Evolutionary conservation across 2,329 filamentous ascomycete genomes (phyloP).

Genomic region (Apiospora saccharicola): DNA sequence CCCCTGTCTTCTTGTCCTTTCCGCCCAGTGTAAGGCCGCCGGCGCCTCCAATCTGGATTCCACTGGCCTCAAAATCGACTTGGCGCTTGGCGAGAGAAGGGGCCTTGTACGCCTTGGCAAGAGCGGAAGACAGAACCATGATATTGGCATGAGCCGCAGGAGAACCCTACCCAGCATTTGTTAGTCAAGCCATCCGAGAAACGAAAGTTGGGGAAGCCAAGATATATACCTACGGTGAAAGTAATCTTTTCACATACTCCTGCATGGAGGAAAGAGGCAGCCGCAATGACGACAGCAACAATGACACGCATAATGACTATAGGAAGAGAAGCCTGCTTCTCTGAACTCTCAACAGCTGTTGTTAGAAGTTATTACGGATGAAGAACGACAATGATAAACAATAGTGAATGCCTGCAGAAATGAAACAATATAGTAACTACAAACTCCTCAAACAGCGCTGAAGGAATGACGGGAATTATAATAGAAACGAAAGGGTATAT

Average conservation of each 20-base stretch:
- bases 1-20: neutral
- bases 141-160: constrained; percentile 30
- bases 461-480: neutral
- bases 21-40: neutral
- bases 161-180: constrained; percentile 27
- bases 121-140: constrained; percentile 23
- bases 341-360: neutral
- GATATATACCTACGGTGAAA: constrained; percentile 27
- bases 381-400: constrained; percentile 11
- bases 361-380: neutral
- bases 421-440: neutral
- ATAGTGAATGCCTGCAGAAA: neutral
- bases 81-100: constrained; percentile 23
- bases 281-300: constrained; percentile 24
- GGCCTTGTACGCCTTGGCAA: constrained; percentile 12
- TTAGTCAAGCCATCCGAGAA: neutral
- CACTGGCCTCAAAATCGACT: constrained; percentile 18
- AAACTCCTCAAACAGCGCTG: neutral
- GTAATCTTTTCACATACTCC: constrained; percentile 25
- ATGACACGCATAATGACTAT: constrained; percentile 29
- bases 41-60: constrained; percentile 7
- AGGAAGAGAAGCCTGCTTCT: constrained; percentile 25
- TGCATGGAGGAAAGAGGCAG: constrained; percentile 25
- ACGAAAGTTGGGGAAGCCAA: neutral
- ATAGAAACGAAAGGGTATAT: neutral